A percentile compares a stretch with the other conserved stretches of the same genome.
phyloP scores from a whole-genome alignment of 257 asterid genomes.

The Haberlea rhodopensis region DNA sequence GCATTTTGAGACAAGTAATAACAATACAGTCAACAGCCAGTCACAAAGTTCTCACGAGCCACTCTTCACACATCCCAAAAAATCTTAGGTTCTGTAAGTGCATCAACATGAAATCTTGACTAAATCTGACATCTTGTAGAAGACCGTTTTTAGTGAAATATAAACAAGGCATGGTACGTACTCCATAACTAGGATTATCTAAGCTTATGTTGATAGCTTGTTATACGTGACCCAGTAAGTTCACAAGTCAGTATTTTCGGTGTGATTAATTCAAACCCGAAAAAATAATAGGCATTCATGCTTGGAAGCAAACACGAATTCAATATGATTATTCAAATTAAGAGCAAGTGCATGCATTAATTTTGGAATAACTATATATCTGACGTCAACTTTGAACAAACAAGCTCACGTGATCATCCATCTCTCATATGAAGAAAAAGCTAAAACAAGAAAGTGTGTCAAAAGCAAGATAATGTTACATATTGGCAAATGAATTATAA shows the following conservation, averaged over 20 bases:
- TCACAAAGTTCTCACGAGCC: no score
- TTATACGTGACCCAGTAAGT: no score
- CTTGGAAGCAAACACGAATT: no score
- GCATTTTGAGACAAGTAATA: no score
- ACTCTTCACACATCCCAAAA: no score
- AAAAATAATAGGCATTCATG: background rate
- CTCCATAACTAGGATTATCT: background rate
- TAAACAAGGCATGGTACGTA: background rate
- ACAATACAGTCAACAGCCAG: no score
- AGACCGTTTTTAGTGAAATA: no score
- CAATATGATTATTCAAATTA: background rate
- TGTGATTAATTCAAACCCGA: no score
- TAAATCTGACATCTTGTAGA: background rate
- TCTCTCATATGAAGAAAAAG: background rate
- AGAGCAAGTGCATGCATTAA: background rate
- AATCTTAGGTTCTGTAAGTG: no score
- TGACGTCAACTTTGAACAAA: background rate
- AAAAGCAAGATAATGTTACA: no score
- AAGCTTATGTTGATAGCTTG: background rate
- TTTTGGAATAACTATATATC: background rate
- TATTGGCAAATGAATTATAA: background rate
- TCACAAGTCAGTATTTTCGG: no score
- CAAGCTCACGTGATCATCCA: background rate
- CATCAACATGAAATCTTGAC: no score
- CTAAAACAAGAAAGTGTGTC: background rate